These are phyloP conservation scores for Vaccinium vitisidaea DNA, from an alignment of 148 eudicot genomes.

Conservation along the genomic window DNA sequence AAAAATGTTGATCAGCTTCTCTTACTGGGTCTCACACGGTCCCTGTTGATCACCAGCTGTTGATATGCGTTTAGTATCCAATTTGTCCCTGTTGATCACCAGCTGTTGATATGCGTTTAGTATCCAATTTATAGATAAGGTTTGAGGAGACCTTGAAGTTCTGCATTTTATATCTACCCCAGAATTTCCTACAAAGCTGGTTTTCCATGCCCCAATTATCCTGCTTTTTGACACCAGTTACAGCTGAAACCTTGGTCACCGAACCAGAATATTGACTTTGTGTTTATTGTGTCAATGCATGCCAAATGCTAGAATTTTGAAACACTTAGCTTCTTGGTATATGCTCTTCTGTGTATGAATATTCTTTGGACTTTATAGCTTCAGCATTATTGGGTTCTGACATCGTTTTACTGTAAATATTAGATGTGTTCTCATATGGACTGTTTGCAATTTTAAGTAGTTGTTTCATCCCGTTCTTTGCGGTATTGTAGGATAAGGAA, in stretches of 20 bases:
- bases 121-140: background rate
- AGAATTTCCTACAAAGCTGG: background rate
- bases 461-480: background rate
- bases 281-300: background rate
- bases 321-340: background rate
- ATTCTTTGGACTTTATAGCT: background rate
- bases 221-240: too few species aligned
- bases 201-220: background rate
- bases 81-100: background rate
- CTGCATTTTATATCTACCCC: background rate
- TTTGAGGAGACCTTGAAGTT: background rate
- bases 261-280: background rate
- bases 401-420: background rate
- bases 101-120: background rate
- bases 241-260: slow-evolving; percentile 9
- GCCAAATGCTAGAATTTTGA: background rate
- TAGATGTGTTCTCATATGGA: background rate
- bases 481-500: slow-evolving; percentile 71
- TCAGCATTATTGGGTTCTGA: background rate
- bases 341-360: background rate
- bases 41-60: background rate
- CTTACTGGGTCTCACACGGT: background rate
- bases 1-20: slow-evolving; percentile 6
- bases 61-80: background rate
- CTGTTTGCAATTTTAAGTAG: background rate